Evolutionary conservation across 1,139 yeast genomes (phyloP).

Genomic region (Schwanniomyces etchellsii): DNA sequence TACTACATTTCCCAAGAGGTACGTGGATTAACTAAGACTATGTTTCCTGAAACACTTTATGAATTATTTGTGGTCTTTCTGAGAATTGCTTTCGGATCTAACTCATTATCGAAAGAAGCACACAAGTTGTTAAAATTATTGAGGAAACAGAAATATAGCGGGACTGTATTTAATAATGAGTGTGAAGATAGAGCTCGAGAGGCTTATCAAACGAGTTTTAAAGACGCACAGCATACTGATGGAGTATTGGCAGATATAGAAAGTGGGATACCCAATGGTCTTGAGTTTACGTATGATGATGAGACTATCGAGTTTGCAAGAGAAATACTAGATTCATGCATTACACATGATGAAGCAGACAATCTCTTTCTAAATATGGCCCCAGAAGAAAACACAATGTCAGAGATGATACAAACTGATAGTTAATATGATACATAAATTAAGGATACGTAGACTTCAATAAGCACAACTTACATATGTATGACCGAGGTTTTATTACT

Average conservation of each 20-base stretch:
- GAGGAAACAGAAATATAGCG: constrained; percentile 17
- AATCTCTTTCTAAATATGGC: constrained; percentile 64
- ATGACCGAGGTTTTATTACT: constrained; percentile 4
- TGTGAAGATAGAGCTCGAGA: constrained; percentile 40
- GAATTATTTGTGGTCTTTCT: constrained; percentile 49
- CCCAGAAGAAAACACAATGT: constrained; percentile 19
- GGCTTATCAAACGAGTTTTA: constrained; percentile 24
- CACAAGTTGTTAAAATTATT: constrained; percentile 23
- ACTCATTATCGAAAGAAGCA: constrained; percentile 32
- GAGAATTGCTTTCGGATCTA: constrained; percentile 53
- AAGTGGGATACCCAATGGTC: constrained; percentile 46
- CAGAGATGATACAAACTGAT: constrained; percentile 1
- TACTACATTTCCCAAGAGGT: constrained; percentile 29
- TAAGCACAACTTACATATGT: constrained; percentile 1
- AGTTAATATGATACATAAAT: constrained; percentile 1
- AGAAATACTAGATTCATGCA: constrained; percentile 62
- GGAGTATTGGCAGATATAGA: constrained; percentile 26
- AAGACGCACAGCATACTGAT: constrained; percentile 4
- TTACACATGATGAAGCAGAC: constrained; percentile 78
- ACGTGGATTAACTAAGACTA: constrained; percentile 24
- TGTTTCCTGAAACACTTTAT: constrained; percentile 38
- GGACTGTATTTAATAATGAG: constrained; percentile 33
- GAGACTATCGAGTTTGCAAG: constrained; percentile 66
- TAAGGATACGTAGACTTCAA: background rate
- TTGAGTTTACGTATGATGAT: constrained; percentile 58